Evolutionary conservation across 371 early-diverging fungal genomes (phyloP).

Genomic region (Blakeslea trispora): DNA sequence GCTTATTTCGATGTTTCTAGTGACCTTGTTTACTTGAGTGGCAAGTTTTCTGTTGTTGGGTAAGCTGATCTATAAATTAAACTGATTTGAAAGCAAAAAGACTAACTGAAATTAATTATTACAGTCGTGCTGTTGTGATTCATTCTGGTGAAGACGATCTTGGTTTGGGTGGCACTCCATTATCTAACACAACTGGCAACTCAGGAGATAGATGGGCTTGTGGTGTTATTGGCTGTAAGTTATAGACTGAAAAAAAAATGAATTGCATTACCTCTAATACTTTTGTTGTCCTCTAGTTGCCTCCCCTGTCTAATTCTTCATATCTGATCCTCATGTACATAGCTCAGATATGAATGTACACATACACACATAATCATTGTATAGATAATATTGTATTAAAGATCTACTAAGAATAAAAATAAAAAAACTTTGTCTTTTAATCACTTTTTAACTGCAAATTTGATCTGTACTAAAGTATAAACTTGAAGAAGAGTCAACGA

Average conservation of each 20-base stretch:
- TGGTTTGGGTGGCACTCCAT: constrained; percentile 76
- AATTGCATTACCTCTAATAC: no score
- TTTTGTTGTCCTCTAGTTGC: neutral
- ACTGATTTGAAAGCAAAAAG: neutral
- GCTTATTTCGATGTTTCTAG: constrained; percentile 58
- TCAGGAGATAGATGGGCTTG: constrained; percentile 86
- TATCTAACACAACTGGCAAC: constrained; percentile 81
- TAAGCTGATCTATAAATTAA: constrained; percentile 16
- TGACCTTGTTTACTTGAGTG: constrained; percentile 65
- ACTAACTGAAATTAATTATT: neutral
- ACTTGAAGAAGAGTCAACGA: no score
- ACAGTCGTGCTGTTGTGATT: constrained; percentile 81
- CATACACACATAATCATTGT: no score
- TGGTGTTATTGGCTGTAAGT: constrained; percentile 83
- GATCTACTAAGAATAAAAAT: no score
- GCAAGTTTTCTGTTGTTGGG: constrained; percentile 76
- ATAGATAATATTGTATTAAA: no score
- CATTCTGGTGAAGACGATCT: constrained; percentile 86
- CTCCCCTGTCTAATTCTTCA: no score
- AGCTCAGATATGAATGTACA: no score
- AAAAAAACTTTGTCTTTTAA: no score
- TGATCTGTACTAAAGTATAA: no score
- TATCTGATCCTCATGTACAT: no score
- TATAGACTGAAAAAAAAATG: no score
- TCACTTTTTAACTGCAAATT: no score